phyloP scores from a whole-genome alignment of 768 basidiomycete genomes.

The Pluteus cervinus region DNA sequence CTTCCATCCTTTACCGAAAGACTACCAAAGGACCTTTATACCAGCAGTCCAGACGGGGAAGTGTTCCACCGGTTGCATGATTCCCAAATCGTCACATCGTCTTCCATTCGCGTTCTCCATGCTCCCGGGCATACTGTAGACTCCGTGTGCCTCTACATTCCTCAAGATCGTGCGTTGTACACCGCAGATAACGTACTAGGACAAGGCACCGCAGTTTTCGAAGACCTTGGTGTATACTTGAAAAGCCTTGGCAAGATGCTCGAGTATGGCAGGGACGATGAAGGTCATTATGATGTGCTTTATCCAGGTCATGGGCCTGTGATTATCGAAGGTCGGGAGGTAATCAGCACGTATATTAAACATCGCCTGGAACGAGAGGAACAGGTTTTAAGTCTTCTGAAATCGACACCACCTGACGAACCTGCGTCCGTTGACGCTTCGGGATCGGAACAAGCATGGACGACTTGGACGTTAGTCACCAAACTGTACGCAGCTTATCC shows the following conservation, averaged over 20 bases:
- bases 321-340: conserved; percentile 51
- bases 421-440: conserved; percentile 2
- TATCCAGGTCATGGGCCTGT: conserved; percentile 91
- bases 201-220: conserved; percentile 85
- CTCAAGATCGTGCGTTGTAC: conserved; percentile 70
- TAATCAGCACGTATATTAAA: conserved; percentile 66
- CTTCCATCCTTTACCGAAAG: conserved; percentile 35
- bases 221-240: conserved; percentile 71
- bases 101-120: conserved; percentile 61
- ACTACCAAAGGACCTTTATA: conserved; percentile 39
- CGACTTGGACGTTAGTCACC: conserved; percentile 61
- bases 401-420: conserved; percentile 20
- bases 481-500: conserved; percentile 71
- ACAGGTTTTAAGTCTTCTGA: conserved; percentile 59
- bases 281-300: conserved; percentile 25
- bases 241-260: conserved; percentile 56
- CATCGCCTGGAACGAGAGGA: conserved; percentile 80
- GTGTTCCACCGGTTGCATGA: conserved; percentile 56
- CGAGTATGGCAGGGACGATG: conserved; percentile 24
- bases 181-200: conserved; percentile 91
- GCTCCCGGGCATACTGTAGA: conserved; percentile 91
- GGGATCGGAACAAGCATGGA: conserved; percentile 31
- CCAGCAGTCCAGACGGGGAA: conserved; percentile 33
- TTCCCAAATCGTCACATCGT: conserved; percentile 41
- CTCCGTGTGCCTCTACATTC: conserved; percentile 69